Percentiles rank a stretch among this genome's conserved stretches.
These are phyloP conservation scores for Scheffersomyces stipitis DNA, from an alignment of 805 yeast genomes.

Conservation along the genomic window DNA sequence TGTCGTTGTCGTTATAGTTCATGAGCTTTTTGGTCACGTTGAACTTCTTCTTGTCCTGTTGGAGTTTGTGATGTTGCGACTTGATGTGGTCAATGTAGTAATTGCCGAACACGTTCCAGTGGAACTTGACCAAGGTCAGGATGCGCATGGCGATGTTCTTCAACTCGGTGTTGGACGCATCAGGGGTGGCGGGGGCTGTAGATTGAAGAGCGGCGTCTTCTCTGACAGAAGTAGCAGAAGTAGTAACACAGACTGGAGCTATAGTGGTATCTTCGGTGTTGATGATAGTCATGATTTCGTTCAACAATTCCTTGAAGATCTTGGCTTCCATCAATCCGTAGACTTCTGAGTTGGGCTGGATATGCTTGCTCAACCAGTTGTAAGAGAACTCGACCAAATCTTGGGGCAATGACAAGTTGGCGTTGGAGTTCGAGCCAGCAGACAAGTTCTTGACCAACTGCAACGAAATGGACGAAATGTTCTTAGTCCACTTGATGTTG, in stretches of 20 bases:
- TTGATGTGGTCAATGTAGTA: constrained; percentile 51
- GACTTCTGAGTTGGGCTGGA: constrained; percentile 78
- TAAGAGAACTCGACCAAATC: constrained; percentile 57
- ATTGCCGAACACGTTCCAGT: constrained; percentile 79
- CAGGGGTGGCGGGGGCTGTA: constrained; percentile 7
- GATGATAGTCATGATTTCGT: constrained; percentile 29
- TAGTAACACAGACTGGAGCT: constrained; percentile 3
- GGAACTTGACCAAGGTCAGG: constrained; percentile 68
- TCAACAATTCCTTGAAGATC: constrained; percentile 50
- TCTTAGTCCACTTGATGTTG: constrained; percentile 87
- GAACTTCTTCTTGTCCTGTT: constrained; percentile 10
- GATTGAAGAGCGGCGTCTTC: constrained; percentile 9
- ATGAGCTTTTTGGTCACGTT: background rate
- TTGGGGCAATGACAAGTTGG: constrained; percentile 36
- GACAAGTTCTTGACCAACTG: constrained; percentile 53
- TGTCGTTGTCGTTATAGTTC: constrained; percentile 7
- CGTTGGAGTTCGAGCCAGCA: constrained; percentile 14
- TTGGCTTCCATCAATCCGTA: constrained; percentile 74
- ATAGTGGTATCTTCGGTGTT: constrained; percentile 5
- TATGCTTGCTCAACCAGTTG: constrained; percentile 81
- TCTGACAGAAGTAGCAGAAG: constrained; percentile 3
- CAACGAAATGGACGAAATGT: constrained; percentile 67
- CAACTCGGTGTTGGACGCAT: constrained; percentile 42
- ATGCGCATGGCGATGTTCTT: constrained; percentile 58
- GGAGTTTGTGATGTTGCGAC: constrained; percentile 15